These are phyloP conservation scores for Trichophyton schoenleinii DNA, from an alignment of 2,329 filamentous ascomycete genomes.

Conservation along the genomic window DNA sequence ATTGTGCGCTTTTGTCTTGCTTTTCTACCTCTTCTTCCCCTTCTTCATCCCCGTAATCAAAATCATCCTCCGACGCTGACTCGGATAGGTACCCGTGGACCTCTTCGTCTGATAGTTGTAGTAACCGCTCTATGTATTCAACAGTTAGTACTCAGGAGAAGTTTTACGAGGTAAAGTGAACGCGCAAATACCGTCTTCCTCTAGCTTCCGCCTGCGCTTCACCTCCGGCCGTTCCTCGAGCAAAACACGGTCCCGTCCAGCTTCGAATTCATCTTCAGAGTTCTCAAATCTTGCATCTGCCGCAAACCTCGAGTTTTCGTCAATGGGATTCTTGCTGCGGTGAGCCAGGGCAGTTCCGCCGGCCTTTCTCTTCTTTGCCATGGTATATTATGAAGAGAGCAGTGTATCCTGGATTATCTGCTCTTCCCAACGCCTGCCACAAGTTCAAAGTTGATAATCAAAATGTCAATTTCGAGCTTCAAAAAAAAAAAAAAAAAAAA, in stretches of 20 bases:
- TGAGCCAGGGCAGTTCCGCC: slow-evolving; percentile 40
- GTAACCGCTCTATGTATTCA: slow-evolving; percentile 38
- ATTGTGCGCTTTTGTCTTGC: slow-evolving; percentile 18
- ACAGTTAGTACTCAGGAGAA: slow-evolving; percentile 13
- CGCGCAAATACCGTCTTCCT: slow-evolving; percentile 46
- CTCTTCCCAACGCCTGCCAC: not conserved
- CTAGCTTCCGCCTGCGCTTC: slow-evolving; percentile 60
- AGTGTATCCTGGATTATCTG: not conserved
- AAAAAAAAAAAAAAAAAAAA: not conserved
- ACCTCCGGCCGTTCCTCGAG: slow-evolving; percentile 68
- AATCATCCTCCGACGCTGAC: slow-evolving; percentile 34
- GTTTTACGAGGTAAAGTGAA: not conserved
- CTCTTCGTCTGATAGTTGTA: slow-evolving; percentile 52
- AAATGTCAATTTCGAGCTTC: not conserved
- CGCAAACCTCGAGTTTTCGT: slow-evolving; percentile 25
- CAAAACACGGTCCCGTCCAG: slow-evolving; percentile 72
- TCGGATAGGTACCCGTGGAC: slow-evolving; percentile 40
- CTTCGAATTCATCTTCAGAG: slow-evolving; percentile 86
- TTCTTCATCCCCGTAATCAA: slow-evolving; percentile 19
- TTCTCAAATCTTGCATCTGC: slow-evolving; percentile 67
- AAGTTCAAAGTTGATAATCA: not conserved
- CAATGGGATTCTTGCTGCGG: slow-evolving; percentile 21
- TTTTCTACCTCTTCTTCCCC: slow-evolving; percentile 25
- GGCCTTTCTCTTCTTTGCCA: slow-evolving; percentile 57
- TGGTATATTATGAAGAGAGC: slow-evolving; percentile 16